These are phyloP conservation scores for Lagenaria siceraria DNA, from an alignment of 306 rosid genomes.

Conservation along the genomic window DNA sequence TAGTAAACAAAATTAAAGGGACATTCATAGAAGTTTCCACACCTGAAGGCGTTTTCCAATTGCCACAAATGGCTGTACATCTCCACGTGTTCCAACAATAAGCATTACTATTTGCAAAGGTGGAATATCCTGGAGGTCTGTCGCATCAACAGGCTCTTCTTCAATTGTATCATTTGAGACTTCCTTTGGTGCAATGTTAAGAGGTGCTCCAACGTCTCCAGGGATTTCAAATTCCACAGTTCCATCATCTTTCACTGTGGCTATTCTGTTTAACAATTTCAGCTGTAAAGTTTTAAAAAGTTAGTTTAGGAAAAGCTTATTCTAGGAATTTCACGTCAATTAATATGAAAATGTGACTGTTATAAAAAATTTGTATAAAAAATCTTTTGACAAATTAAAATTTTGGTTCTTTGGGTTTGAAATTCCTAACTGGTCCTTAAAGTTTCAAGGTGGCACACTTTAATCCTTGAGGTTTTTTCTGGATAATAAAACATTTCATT, in stretches of 20 bases:
- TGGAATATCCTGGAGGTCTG: conserved; percentile 55
- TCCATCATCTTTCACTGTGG: conserved; percentile 88
- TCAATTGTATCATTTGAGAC: conserved; percentile 17
- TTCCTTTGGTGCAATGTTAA: conserved; percentile 21
- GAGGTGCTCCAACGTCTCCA: conserved; percentile 49
- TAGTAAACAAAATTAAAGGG: neutral
- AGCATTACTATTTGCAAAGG: conserved; percentile 91
- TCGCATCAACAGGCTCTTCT: conserved; percentile 44
- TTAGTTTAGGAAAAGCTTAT: neutral
- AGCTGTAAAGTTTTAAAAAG: conserved; percentile 48
- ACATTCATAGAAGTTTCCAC: neutral
- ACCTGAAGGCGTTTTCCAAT: conserved; percentile 97
- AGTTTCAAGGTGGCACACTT: neutral
- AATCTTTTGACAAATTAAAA: neutral
- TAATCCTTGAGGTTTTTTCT: neutral
- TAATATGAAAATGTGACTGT: neutral
- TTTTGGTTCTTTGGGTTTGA: neutral
- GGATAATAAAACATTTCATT: too few species aligned
- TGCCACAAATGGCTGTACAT: conserved; percentile 94
- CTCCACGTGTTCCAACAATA: conserved; percentile 98
- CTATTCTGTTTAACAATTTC: conserved; percentile 77
- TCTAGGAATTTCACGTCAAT: neutral
- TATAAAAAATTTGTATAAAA: neutral
- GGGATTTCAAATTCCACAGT: conserved; percentile 92
- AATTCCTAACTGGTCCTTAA: neutral